Evolutionary conservation across 345 rosid genomes (phyloP).

Genomic region (Salix purpurea): DNA sequence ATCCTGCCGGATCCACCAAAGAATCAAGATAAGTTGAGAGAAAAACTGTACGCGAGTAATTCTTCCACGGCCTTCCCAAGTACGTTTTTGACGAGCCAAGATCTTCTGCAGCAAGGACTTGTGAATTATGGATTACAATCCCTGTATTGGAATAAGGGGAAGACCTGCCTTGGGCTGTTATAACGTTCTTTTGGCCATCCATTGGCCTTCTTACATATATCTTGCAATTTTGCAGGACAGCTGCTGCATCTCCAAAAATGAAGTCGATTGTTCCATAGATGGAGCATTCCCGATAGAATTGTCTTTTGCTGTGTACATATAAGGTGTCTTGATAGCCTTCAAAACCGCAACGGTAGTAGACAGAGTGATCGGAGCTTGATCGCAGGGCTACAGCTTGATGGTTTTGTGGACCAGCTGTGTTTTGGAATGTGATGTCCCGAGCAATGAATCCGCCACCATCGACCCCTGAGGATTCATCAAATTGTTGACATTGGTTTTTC

Average conservation of each 20-base stretch:
- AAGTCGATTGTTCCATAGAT: conserved; percentile 84
- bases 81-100: conserved; percentile 39
- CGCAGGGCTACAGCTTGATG: conserved; percentile 87
- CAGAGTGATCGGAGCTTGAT: conserved; percentile 76
- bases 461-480: conserved; percentile 36
- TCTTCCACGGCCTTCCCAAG: conserved; percentile 81
- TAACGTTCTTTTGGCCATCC: conserved; percentile 45
- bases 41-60: conserved; percentile 60
- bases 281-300: conserved; percentile 75
- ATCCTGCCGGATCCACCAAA: conserved; percentile 62
- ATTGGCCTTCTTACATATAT: conserved; percentile 67
- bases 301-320: conserved; percentile 70
- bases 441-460: conserved; percentile 56
- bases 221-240: conserved; percentile 68
- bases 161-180: conserved; percentile 81
- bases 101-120: conserved; percentile 64
- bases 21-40: conserved; percentile 55
- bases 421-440: conserved; percentile 50
- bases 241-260: conserved; percentile 88
- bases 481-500: no score
- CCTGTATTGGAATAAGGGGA: conserved; percentile 87
- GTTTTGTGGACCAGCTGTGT: conserved; percentile 58
- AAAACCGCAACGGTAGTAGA: conserved; percentile 69
- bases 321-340: conserved; percentile 89
- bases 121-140: conserved; percentile 66